Base-by-base conservation (phyloP, 805 yeast species). In the Starmerella bombi region DNA sequence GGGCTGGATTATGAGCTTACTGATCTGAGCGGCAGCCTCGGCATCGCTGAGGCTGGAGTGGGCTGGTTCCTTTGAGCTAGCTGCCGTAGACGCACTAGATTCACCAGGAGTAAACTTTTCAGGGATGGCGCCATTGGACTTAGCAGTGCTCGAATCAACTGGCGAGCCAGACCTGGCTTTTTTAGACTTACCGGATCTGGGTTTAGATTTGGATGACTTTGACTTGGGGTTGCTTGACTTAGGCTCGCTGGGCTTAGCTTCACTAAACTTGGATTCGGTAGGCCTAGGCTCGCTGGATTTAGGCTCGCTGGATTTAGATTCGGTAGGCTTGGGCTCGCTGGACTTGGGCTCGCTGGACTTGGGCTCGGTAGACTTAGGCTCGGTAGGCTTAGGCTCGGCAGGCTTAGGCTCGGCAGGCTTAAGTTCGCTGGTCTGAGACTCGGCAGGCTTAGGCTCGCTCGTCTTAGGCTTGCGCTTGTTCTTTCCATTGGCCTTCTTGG, bases 311-410 rank as follows among this genome's bases (percentile, higher is more conserved):
- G 45, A n/a, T 34, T 28, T 27, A 17, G 39, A 9, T 16, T 12
- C 34, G 7, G 27, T 23, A 23, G 27, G 27, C 27, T 23, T 23
- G 27, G 27, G 12, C 27, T 23, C 12, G 12, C 10, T 15, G 7
- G 31, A 15, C 14, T 28, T 28, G 31, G 31, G 16, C 16, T 28
- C 27, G 27, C 10, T 12, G 12, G 27, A 23, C 27, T 23, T 23
- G 27, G 27, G 27, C 27, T 23, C 27, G 27, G 27, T 23, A 23
- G 31, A 42, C 9, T 43, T 45, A 16, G 54, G 50, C 55, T 52
- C 43, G 28, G 53, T 34, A 21, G 50, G 51, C 9, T 51, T 34
- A 21, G 50, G 51, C 9, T 51, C 56, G 19, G 38, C 49, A 20
- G 51, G 53, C 25, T 44, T 31, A 9, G 23, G 40, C 10, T 5